Base-by-base conservation (phyloP, 352 stramenopile species). In the Albugo laibachii region DNA sequence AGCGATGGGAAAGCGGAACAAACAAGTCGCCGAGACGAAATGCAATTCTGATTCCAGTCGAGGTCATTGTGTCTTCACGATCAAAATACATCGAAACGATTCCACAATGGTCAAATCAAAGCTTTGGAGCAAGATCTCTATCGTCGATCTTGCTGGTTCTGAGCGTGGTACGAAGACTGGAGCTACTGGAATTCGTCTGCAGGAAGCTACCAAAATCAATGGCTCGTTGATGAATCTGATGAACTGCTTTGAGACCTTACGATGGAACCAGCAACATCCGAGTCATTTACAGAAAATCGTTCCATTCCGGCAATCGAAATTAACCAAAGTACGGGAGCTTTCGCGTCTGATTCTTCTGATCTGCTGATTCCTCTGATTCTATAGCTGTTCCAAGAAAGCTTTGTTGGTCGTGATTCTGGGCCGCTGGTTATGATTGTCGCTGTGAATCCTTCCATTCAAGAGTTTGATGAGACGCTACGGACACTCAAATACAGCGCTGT, bases 201-300 rank as follows among this genome's bases (percentile, higher is more conserved):
- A 96, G 47, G 95, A 99, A 62, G 92, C 93, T n/a, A 95, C 87
- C 53, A 84, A 95, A 54, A 99, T 99, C 59, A 99, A 99, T 75
- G 80, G 78, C 14, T 97, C 84, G 15, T 64, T 99, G 4, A 97
- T 97, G 87, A 97, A 96, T 42, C 75, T 99, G 19, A 98, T 97
- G 86, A 77, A 83, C 37, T 98, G 93, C 55, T 67, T 99, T 2
- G 84, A 96, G 49, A 91, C 79, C 15, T 70, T 98, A 64, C 80
- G 92, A 0, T 88, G 72, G 59, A 96, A 96, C 48, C 81, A 95
- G 47, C 72, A 86, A 49, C 73, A 83, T 41, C 71, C 69, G 0
- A 57, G 52, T 1, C 63, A 61, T 35, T 59, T 83, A 20, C 67
- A 89, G 54, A 85, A 92, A 43, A 81, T 97, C 41, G 83, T 98